Evolutionary conservation across 768 basidiomycete species (phyloP), one percentile per base, ranked within the genome.

Genomic region (Xerocomus spinulosus): DNA sequence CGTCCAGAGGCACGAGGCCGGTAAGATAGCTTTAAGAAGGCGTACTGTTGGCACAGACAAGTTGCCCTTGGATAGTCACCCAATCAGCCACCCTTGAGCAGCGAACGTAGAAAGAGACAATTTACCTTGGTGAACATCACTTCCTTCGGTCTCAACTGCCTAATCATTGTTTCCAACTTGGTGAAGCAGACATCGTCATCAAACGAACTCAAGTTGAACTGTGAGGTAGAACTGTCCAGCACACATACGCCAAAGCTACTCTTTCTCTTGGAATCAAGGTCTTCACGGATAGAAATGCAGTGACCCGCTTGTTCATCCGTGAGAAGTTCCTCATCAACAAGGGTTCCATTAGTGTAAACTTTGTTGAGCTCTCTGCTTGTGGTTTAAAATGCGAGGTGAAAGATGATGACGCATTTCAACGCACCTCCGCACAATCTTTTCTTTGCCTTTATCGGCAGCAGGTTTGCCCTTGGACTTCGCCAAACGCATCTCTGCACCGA

Each of bases 301-400:
- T 99, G 96, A 4, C 90, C 92, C 0, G 92, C 90, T 68, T 97
- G 87, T 52, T 98, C 96, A 49, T 96, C 91, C 1, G 79, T 85
- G 26, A 98, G 75, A 47, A 95, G 82, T 38, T 86, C 82, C 10
- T 83, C 83, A 56, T 99, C 96, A 39, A 97, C 86, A 21, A 98
- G 82, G 0, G 96, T 99, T 3, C 96, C 96, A 43, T 91, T 91
- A 0, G 96, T 99, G 63, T 94, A 89, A 36, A 99, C 92, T 72
- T 94, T 95, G 67, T 89, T 89, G 42, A 99, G 75, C 59, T 94
- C 96, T 40, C 87, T 87, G 60, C 51, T 25, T 56, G 48, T 20
- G 8, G 34, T 23, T 56, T 43, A 50, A n/a, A 34, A 15, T 14
- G 20, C 32, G 2, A 40, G 7, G 21, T 24, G 18, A 18, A 14